Evolutionary conservation across 805 yeast species (phyloP).

Genomic region (Yarrowia divulgata): DNA sequence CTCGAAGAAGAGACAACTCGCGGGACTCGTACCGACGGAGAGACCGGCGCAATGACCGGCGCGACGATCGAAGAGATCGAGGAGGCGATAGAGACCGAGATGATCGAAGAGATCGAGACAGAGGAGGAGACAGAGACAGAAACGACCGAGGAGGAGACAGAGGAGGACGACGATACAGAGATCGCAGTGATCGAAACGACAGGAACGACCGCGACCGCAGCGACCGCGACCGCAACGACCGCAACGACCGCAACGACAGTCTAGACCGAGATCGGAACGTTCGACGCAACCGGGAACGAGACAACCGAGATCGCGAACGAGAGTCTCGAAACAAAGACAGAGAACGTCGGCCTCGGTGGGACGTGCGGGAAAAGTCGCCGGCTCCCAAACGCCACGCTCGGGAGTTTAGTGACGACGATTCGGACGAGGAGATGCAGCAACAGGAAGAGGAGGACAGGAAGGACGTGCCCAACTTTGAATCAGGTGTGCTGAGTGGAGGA

Average conservation of each 20-base stretch:
- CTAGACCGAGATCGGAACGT: constrained; percentile 4
- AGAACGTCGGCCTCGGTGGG: constrained; percentile 23
- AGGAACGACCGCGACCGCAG: background rate
- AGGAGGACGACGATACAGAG: constrained; percentile 8
- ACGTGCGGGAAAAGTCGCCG: constrained; percentile 20
- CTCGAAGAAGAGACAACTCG: constrained; percentile 25
- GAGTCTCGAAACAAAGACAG: constrained; percentile 12
- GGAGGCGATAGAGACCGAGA: constrained; percentile 11
- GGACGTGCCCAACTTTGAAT: constrained; percentile 17
- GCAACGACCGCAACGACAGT: background rate
- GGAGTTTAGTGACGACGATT: constrained; percentile 29
- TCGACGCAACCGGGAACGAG: constrained; percentile 6
- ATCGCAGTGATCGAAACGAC: constrained; percentile 4
- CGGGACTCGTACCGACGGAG: constrained; percentile 17
- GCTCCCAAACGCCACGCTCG: background rate
- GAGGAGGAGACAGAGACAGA: background rate
- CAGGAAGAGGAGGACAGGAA: constrained; percentile 11
- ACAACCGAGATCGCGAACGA: constrained; percentile 3
- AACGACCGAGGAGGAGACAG: background rate
- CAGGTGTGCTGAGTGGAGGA: constrained; percentile 6
- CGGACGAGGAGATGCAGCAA: background rate
- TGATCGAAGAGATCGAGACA: constrained; percentile 4
- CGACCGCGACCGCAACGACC: background rate
- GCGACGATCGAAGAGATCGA: constrained; percentile 5
- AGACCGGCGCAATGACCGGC: background rate